These are phyloP conservation scores for Heliamphora exappendiculata DNA, from an alignment of 148 eudicot genomes.

Conservation along the genomic window DNA sequence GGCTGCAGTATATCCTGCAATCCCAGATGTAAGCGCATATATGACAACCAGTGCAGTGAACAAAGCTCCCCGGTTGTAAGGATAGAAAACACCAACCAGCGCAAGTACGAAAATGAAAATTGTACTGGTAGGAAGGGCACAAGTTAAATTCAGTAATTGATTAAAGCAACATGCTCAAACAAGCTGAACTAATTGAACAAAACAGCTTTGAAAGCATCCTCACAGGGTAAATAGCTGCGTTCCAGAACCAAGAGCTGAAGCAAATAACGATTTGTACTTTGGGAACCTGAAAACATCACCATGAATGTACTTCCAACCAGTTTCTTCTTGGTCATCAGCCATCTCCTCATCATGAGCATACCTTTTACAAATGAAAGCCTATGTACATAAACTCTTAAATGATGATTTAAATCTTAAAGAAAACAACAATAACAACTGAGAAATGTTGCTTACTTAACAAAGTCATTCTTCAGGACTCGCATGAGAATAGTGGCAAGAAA, in stretches of 20 bases:
- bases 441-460: constrained; percentile 45
- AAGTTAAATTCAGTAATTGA: neutral
- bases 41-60: constrained; percentile 48
- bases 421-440: neutral
- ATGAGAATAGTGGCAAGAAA: constrained; percentile 64
- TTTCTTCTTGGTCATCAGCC: constrained; percentile 77
- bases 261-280: constrained; percentile 52
- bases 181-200: constrained; percentile 1
- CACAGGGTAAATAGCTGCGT: constrained; percentile 69
- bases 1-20: constrained; percentile 47
- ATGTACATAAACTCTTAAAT: neutral
- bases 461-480: constrained; percentile 67
- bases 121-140: constrained; percentile 19
- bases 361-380: constrained; percentile 24
- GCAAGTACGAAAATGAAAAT: constrained; percentile 38
- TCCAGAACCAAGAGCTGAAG: constrained; percentile 71
- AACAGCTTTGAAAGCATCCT: constrained; percentile 14
- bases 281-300: constrained; percentile 79
- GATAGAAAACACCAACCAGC: constrained; percentile 47
- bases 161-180: neutral
- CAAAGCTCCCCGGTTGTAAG: constrained; percentile 51
- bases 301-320: constrained; percentile 78
- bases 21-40: constrained; percentile 49
- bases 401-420: neutral
- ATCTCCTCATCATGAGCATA: constrained; percentile 71